phyloP scores from a whole-genome alignment of 441 rosid species.

The Gossypium trilobum region DNA sequence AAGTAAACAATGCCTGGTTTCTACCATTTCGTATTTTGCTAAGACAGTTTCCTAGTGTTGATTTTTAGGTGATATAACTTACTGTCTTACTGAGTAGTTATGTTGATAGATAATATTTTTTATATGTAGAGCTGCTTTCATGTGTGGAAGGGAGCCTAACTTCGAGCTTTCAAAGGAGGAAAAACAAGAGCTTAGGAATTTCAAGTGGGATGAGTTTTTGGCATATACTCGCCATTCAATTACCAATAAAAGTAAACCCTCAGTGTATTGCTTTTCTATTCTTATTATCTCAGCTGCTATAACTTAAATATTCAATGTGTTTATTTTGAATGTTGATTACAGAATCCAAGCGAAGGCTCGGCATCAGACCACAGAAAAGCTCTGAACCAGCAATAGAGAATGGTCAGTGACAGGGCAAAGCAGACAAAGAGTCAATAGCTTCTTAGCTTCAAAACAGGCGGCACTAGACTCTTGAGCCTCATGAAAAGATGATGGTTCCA shows the following conservation, averaged over 20 bases:
- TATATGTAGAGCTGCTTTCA: slow-evolving; percentile 76
- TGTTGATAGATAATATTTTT: slow-evolving; percentile 11
- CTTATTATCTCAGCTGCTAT: neutral
- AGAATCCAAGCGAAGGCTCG: slow-evolving; percentile 68
- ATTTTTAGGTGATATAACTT: neutral
- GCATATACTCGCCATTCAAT: slow-evolving; percentile 75
- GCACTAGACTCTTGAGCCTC: slow-evolving; percentile 45
- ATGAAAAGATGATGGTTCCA: slow-evolving; percentile 14
- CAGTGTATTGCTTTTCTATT: neutral
- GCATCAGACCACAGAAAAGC: slow-evolving; percentile 34
- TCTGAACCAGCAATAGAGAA: slow-evolving; percentile 30
- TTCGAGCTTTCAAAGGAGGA: slow-evolving; percentile 70
- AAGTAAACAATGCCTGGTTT: neutral
- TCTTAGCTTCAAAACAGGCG: slow-evolving; percentile 42
- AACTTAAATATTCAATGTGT: neutral
- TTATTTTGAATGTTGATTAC: slow-evolving; percentile 14
- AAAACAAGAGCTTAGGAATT: slow-evolving; percentile 55
- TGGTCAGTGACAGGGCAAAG: slow-evolving; percentile 25
- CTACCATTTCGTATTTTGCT: neutral
- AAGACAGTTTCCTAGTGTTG: neutral
- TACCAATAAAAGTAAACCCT: slow-evolving; percentile 57
- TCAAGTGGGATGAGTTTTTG: slow-evolving; percentile 83
- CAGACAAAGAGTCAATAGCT: slow-evolving; percentile 29
- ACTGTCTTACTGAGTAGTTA: neutral
- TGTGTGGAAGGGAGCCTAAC: slow-evolving; percentile 97